phyloP scores from a whole-genome alignment of 1,139 yeast species.

The Saccharomyces hybrid region DNA sequence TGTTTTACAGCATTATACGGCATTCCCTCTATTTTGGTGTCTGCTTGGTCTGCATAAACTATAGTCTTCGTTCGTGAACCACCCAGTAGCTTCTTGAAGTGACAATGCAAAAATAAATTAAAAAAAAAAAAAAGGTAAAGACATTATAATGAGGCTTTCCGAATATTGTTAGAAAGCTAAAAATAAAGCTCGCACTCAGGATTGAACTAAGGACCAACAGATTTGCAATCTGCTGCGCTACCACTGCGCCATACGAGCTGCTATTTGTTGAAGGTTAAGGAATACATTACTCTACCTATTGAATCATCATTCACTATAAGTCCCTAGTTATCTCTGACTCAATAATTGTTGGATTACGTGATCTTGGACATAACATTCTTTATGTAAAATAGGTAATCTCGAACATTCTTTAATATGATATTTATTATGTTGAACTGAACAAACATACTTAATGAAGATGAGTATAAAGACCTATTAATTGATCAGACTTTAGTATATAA shows the following conservation, averaged over 20 bases:
- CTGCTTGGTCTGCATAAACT: not conserved
- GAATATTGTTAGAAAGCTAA: not conserved
- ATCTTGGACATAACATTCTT: too few relatives aligned
- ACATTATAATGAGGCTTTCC: too few relatives aligned
- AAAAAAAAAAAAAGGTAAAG: not conserved
- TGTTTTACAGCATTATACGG: not conserved
- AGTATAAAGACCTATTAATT: too few relatives aligned
- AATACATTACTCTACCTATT: too few relatives aligned
- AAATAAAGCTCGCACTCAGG: constrained; percentile 63
- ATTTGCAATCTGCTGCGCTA: constrained; percentile 90
- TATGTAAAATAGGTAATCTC: too few relatives aligned
- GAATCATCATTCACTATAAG: too few relatives aligned
- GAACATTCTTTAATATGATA: too few relatives aligned
- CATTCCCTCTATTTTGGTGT: not conserved
- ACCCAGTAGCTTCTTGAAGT: not conserved
- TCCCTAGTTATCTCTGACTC: too few relatives aligned
- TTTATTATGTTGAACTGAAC: too few relatives aligned
- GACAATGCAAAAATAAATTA: not conserved
- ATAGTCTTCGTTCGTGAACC: not conserved
- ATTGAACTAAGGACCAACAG: constrained; percentile 84
- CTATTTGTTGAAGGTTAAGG: not conserved
- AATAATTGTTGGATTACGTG: too few relatives aligned
- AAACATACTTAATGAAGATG: too few relatives aligned
- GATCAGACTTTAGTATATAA: too few relatives aligned
- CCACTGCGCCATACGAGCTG: constrained; percentile 80